These are phyloP conservation scores for Crotalaria pallida DNA, from an alignment of 306 rosid genomes.

Conservation along the genomic window DNA sequence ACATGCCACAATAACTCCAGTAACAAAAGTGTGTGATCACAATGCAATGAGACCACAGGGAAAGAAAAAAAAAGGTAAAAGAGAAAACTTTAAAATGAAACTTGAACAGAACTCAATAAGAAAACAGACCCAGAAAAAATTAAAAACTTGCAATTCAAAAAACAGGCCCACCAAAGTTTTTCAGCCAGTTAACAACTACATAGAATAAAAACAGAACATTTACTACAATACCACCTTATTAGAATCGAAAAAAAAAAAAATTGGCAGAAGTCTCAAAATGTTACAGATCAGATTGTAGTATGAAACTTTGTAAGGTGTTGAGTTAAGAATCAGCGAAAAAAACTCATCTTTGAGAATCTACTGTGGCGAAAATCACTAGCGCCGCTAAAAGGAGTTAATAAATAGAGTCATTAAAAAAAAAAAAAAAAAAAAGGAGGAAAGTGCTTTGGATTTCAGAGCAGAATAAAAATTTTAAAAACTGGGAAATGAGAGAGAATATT, in stretches of 20 bases:
- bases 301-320: slow-evolving; percentile 17
- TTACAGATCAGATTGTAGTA: slow-evolving; percentile 40
- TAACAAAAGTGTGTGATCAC: slow-evolving; percentile 31
- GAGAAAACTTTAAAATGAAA: slow-evolving; percentile 17
- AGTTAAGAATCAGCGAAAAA: slow-evolving; percentile 14
- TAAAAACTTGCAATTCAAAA: background rate
- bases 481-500: slow-evolving; percentile 2
- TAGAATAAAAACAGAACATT: slow-evolving; percentile 17
- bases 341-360: slow-evolving; percentile 37
- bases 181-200: slow-evolving; percentile 7
- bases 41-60: slow-evolving; percentile 15
- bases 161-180: slow-evolving; percentile 12
- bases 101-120: background rate
- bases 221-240: background rate
- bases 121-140: background rate
- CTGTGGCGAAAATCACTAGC: slow-evolving; percentile 48
- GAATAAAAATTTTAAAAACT: slow-evolving; percentile 22
- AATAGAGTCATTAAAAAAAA: background rate
- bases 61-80: background rate
- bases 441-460: slow-evolving; percentile 10
- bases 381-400: background rate
- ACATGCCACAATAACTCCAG: slow-evolving; percentile 14
- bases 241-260: slow-evolving; percentile 13
- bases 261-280: slow-evolving; percentile 45
- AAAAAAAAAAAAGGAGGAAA: background rate